Base-by-base conservation (phyloP, 2,329 filamentous ascomycete genomes). In the Pyrenochaeta sp. region DNA sequence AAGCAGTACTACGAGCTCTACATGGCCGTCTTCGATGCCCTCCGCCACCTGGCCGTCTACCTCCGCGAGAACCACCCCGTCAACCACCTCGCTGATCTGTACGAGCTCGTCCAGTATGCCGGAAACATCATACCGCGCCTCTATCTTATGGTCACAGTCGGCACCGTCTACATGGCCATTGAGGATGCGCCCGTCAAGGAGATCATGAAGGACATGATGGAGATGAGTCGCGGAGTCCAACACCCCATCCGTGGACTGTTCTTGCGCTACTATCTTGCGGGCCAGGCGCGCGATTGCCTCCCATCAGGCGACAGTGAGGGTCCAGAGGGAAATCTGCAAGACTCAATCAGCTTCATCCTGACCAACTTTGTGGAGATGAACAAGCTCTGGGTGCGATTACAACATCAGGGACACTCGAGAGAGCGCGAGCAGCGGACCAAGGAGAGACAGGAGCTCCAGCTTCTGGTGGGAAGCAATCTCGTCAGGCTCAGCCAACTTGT, bases 201-300 rank as follows among this genome's bases (percentile, higher is more conserved):
- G 78, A 90, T 99, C 52, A 99, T 99, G 94, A 99, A 99, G 76
- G 94, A 99, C 73, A 99, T 99, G 94, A 99, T 99, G 94, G 94
- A 99, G 74, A 99, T 99, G 94, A 97, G 91, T 74, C 84, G 94
- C 53, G 94, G 94, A 43, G 92, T 99, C 15, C 94, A 99, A 68
- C 94, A 99, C 73, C 94, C 94, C 11, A 92, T 96, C 52, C 89
- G 94, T 44, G 94, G 94, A 13, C 80, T 99, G 41, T 99, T 99
- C 71, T 76, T 99, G 63, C 86, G 94, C 67, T 99, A 99, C 74
- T 99, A 96, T 69, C 82, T 99, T 37, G 94, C 90, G 17, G 93
- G 94, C 24, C 94, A 99, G 76, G 93, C 94, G 26, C 83, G 94
- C 63, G 94, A 99, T 72, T 85, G 85, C 68, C 79, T 99, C 37